phyloP scores from a whole-genome alignment of 352 stramenopile genomes.

The Pythium chondricola region DNA sequence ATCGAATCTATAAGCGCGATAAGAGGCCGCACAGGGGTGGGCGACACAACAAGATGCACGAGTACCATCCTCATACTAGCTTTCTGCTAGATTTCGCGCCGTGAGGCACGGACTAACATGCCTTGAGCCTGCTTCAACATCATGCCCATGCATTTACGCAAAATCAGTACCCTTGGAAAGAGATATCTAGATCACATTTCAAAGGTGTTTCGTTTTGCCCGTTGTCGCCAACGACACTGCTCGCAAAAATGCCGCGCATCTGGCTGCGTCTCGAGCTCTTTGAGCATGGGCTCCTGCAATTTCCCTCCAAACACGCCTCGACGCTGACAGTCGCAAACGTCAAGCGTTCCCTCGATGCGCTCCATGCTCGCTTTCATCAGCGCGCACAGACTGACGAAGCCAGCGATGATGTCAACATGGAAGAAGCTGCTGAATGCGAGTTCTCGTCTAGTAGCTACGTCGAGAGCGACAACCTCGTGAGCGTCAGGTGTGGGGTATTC shows the following conservation, averaged over 20 bases:
- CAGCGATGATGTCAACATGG: slow-evolving; percentile 40
- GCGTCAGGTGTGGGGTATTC: slow-evolving; percentile 18
- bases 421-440: not conserved
- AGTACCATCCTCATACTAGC: too few species aligned
- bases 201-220: too few species aligned
- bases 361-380: slow-evolving; percentile 43
- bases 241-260: slow-evolving; percentile 57
- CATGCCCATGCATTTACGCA: too few species aligned
- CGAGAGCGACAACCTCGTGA: slow-evolving; percentile 58
- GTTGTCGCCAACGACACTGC: too few species aligned
- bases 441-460: slow-evolving; percentile 17
- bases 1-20: too few species aligned
- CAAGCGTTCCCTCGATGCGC: slow-evolving; percentile 45
- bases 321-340: slow-evolving; percentile 62
- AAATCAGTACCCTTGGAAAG: too few species aligned
- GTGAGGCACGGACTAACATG: too few species aligned
- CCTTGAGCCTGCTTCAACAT: too few species aligned
- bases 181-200: too few species aligned
- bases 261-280: slow-evolving; percentile 85
- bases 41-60: too few species aligned
- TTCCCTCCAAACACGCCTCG: slow-evolving; percentile 63
- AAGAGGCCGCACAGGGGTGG: too few species aligned
- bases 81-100: too few species aligned
- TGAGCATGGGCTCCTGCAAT: slow-evolving; percentile 68
- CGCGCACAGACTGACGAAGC: slow-evolving; percentile 4